Base-by-base conservation (phyloP, 1,284 basidiomycete genomes). In the Inonotus obliquus region DNA sequence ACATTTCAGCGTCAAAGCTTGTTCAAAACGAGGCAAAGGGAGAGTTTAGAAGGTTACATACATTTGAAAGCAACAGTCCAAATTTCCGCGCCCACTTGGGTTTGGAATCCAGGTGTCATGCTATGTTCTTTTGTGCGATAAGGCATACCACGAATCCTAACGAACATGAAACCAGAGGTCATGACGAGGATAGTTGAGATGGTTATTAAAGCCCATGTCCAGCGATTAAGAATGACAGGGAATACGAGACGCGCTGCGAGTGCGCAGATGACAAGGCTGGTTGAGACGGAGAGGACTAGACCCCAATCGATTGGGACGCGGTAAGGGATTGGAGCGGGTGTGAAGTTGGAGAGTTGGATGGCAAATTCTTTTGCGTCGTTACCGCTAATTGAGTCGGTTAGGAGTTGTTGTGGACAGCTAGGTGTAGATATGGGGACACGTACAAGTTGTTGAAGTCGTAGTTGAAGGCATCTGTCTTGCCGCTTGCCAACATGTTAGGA, bases 151-250 rank as follows among this genome's bases (percentile, higher is more conserved):
- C 96, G 87, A 69, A 99, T 99, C 65, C 88, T 88, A 68, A 92
- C 94, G 80, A 97, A 99, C 97, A 99, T 99, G 79, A 89, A 91
- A 2, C 95, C 95, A 7, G 87, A 86, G 10, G 87, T 96, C 87
- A 96, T 95, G 68, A 92, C 75, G 37, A 96, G 80, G 41, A 87
- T 87, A 4, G 83, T 80, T 60, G 87, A 65, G 59, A 94, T 76
- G 27, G 82, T 86, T 52, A 77, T 75, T 11, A 79, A 69, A 2
- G 89, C 89, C 92, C 92, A 94, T 11, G 85, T 80, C 92, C 91
- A 94, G 64, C 87, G 86, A 66, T 81, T 91, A 68, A 83, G 77
- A 51, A 96, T 73, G 65, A 94, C 73, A 13, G 92, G 87, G 10
- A 84, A 73, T 64, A 94, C 75, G 71, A 85, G 82, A 49, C 83